Base-by-base conservation (phyloP, 2,329 filamentous ascomycete genomes). In the Aspergillus sp. region DNA sequence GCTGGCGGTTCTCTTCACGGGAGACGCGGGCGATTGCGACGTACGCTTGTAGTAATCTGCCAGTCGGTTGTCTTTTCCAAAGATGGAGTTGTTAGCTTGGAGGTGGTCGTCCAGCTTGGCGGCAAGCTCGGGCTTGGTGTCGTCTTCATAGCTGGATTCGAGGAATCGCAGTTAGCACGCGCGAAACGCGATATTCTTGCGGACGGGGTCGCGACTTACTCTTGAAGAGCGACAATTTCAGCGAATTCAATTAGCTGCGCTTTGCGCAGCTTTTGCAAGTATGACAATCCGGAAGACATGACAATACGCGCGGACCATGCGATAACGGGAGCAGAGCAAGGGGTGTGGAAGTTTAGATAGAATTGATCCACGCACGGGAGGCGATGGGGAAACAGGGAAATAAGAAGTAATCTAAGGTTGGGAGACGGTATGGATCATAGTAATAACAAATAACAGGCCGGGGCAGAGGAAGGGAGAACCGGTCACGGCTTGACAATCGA, bases 261-360 rank as follows among this genome's bases (percentile, higher is more conserved):
- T 82, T 96, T 96, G 80, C 90, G 88, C 83, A 95, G 90, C 74
- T 84, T 83, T 75, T 87, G 84, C 72, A 96, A 82, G 86, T 90
- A 96, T 66, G 86, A 85, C 71, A 88, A 86, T 65, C 77, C 78
- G 67, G 78, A 77, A 61, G 86, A 86, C 87, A 90, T 90, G 67
- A 72, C 83, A 66, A 64, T 62, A 56, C 46, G 61, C 57, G 53
- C 57, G 58, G 48, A 59, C 64, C 68, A 76, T 75, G 82, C 82
- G 82, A 84, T 75, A 65, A 66, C 44, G 49, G 58, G 60, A 23
- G 52, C 31, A 48, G 47, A 47, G 52, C 39, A 62, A 60, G 52
- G 55, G 56, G 41, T 31, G 27, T 31, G 27, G 27, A 31, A 56
- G 40, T 41, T 57, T 47, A 54, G 50, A 52, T 25, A n/a, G 27